A percentile compares a stretch with the other conserved stretches of the same genome.
Evolutionary conservation across 1,139 yeast genomes (phyloP).

Genomic region (Casaregolazyma lundiana): DNA sequence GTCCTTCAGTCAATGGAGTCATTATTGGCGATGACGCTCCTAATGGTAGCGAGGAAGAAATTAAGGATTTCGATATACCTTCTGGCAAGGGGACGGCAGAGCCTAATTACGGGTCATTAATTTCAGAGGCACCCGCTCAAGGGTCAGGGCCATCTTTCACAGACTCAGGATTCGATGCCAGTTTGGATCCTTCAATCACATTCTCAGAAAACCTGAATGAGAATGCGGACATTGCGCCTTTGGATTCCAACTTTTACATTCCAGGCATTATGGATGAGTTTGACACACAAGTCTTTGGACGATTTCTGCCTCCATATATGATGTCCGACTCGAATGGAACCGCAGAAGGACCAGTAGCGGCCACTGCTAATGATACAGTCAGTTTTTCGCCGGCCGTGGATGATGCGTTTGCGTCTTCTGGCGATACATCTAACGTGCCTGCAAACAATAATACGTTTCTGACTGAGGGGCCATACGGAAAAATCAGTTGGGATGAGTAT

Average conservation of each 20-base stretch:
- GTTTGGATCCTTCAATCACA: background rate
- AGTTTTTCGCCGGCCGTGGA: background rate
- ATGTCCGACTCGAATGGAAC: conserved; percentile 24
- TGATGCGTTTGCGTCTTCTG: background rate
- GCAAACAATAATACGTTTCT: background rate
- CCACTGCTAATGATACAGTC: background rate
- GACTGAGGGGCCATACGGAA: conserved; percentile 15
- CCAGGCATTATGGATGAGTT: conserved; percentile 82
- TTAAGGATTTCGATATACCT: background rate
- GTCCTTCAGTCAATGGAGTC: background rate
- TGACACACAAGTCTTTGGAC: conserved; percentile 79
- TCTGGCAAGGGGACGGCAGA: background rate
- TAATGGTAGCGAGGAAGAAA: background rate
- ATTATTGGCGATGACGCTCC: conserved; percentile 2
- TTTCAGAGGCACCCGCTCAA: background rate
- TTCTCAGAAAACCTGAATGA: background rate
- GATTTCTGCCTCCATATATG: conserved; percentile 82
- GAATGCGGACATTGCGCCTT: conserved; percentile 1
- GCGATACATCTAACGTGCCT: background rate
- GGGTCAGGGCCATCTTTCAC: background rate
- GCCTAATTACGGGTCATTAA: background rate
- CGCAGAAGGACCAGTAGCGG: background rate
- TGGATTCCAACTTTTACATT: conserved; percentile 39
- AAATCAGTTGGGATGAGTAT: conserved; percentile 31
- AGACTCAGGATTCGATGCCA: background rate